Base-by-base conservation (phyloP, 345 rosid species). In the Pseudoturritis turrita region DNA sequence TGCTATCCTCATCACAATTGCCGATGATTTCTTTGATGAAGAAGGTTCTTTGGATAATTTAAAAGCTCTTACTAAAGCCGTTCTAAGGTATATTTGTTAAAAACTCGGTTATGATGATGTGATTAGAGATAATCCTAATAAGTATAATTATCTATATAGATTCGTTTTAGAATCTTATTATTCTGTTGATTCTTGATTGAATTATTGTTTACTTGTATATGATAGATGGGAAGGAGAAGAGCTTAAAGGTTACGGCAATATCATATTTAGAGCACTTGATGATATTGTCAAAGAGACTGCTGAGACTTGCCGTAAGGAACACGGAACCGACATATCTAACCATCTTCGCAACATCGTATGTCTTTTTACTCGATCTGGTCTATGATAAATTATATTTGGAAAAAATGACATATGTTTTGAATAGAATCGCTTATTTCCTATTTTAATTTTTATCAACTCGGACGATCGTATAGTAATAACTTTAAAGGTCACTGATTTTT, bases 1-100 rank as follows among this genome's bases (percentile, higher is more conserved):
- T 29, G 92, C 71, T 0, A 74, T 77, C 13, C 25, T 89, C 8
- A 63, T 87, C 39, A 89, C 92, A 1, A 75, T 87, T 10, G 85
- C 92, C 3, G 96, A 89, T 58, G 96, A 89, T 69, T 87, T 83
- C 25, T 87, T 74, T 11, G 92, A 89, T 58, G 77, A 58, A 53
- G 65, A 68, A 83, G 96, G 84, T 69, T 86, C 85, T 62, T 18
- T 84, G 2, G 40, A 78, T 28, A 86, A 89, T 18, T 66, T 89
- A 61, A 55, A 71, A 66, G 57, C 39, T 18, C 89, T 89, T 54
- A 71, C 83, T 7, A 54, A 73, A 23, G 85, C 96, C 15, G 65
- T 89, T 67, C 47, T 17, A 68, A 82, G 86, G 92, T 87, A 71
- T 5, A 10, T n/a, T 47, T 10, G 14, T 17, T 60, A 57, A 22